Percentiles rank a stretch among this genome's conserved stretches.
Conservation (phyloP, 352 stramenopile species). For the Phytophthora fragariae region DNA sequence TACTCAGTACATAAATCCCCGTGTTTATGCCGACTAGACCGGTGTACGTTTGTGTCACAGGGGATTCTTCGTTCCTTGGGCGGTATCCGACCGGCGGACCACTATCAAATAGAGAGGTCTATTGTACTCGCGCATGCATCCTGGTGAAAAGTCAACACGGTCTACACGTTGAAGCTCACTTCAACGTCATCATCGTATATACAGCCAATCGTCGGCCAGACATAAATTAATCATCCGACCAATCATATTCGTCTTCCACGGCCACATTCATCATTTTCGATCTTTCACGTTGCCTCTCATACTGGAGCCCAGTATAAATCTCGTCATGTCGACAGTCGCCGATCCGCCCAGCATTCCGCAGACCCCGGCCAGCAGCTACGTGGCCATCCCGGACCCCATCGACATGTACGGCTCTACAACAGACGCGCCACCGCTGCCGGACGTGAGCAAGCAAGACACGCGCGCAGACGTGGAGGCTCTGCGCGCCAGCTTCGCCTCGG, state of each 20-base stretch:
- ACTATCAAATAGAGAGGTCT: too few species aligned
- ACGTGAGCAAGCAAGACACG: constrained; percentile 65
- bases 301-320: not conserved
- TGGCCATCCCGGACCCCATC: constrained; percentile 12
- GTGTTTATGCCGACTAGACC: too few species aligned
- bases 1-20: too few species aligned
- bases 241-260: not conserved
- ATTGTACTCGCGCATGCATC: too few species aligned
- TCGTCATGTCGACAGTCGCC: not conserved
- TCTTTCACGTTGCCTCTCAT: not conserved
- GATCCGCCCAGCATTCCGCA: constrained; percentile 5
- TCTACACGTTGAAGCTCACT: not conserved
- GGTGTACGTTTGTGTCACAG: too few species aligned
- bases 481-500: constrained; percentile 54
- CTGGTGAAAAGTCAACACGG: too few species aligned
- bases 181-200: not conserved
- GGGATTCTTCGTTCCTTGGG: too few species aligned
- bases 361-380: constrained; percentile 4
- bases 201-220: not conserved
- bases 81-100: too few species aligned
- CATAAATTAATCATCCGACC: not conserved
- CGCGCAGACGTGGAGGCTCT: constrained; percentile 56
- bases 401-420: constrained; percentile 26
- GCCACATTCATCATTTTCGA: not conserved
- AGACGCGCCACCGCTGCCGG: constrained; percentile 37